phyloP scores from a whole-genome alignment of 75 land plant genomes.

The Picea sitchensis region DNA sequence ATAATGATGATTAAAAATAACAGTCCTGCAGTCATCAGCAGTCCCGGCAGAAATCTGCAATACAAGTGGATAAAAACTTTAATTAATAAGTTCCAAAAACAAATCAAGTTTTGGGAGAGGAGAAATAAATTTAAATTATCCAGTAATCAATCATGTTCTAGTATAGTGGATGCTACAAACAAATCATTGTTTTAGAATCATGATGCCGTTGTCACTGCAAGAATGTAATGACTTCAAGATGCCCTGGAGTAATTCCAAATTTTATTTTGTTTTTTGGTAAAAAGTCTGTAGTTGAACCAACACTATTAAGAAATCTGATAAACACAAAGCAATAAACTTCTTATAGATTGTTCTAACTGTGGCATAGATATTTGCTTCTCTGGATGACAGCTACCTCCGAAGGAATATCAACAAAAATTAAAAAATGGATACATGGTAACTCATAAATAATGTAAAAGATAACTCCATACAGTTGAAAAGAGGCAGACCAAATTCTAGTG shows the following conservation, averaged over 20 bases:
- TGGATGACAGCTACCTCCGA: background rate
- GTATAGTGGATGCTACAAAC: background rate
- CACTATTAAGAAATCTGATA: background rate
- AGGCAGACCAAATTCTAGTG: too few species aligned
- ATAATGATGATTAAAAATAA: constrained; percentile 20
- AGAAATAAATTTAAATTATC: background rate
- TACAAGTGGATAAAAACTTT: background rate
- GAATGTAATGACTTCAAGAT: background rate
- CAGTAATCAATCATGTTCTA: background rate
- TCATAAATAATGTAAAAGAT: too few species aligned
- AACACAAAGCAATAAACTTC: background rate
- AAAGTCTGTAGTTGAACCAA: too few species aligned
- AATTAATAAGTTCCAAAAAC: constrained; percentile 5
- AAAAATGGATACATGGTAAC: background rate
- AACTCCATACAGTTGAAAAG: too few species aligned
- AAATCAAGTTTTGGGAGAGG: background rate
- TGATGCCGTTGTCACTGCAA: background rate
- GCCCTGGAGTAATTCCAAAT: background rate
- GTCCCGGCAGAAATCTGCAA: constrained; percentile 39
- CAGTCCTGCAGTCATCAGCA: constrained; percentile 34
- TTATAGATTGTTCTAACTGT: background rate
- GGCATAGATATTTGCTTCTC: background rate
- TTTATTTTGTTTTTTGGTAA: background rate
- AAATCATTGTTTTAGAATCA: background rate
- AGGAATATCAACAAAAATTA: background rate